phyloP scores from a whole-genome alignment of 2,329 filamentous ascomycete species.

The Sphaerulina musiva region DNA sequence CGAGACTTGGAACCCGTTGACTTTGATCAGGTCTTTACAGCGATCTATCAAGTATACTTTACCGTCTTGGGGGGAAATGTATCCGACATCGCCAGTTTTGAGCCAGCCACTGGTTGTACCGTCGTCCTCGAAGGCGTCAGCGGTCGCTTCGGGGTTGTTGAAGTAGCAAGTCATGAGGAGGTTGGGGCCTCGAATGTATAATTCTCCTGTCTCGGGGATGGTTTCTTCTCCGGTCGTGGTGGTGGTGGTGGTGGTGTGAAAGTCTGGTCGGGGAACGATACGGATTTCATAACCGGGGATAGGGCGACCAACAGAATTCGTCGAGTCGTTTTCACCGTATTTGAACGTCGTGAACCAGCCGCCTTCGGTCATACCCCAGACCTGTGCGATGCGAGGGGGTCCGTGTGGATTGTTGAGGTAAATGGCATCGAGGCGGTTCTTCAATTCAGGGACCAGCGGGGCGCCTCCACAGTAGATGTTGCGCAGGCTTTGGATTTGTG shows the following conservation, averaged over 20 bases:
- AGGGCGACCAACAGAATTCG: slow-evolving; percentile 45
- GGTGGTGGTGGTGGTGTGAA: not conserved
- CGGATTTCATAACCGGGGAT: slow-evolving; percentile 38
- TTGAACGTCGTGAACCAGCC: slow-evolving; percentile 42
- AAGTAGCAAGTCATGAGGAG: slow-evolving; percentile 40
- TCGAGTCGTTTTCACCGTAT: slow-evolving; percentile 36
- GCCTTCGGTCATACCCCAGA: slow-evolving; percentile 52
- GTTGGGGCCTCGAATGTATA: slow-evolving; percentile 35
- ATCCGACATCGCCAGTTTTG: slow-evolving; percentile 65
- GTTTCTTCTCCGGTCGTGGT: not conserved
- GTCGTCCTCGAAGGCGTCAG: slow-evolving; percentile 36
- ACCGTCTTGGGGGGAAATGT: slow-evolving; percentile 20
- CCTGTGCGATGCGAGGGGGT: slow-evolving; percentile 42
- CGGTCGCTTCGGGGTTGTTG: slow-evolving; percentile 28
- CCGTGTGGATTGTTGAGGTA: slow-evolving; percentile 31
- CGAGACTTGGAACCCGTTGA: slow-evolving; percentile 33
- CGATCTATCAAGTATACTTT: slow-evolving; percentile 33
- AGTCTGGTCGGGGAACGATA: slow-evolving; percentile 20
- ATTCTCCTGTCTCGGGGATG: slow-evolving; percentile 34
- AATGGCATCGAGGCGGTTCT: slow-evolving; percentile 36
- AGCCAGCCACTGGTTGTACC: slow-evolving; percentile 60
- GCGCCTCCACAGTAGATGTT: slow-evolving; percentile 47
- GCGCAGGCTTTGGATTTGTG: slow-evolving; percentile 38
- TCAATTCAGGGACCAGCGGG: slow-evolving; percentile 41
- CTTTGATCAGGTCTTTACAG: slow-evolving; percentile 34